A percentile compares a stretch with the other conserved stretches of the same genome.
Evolutionary conservation across 169 alveolate genomes (phyloP).

Genomic region (Cystoisospora suis): DNA sequence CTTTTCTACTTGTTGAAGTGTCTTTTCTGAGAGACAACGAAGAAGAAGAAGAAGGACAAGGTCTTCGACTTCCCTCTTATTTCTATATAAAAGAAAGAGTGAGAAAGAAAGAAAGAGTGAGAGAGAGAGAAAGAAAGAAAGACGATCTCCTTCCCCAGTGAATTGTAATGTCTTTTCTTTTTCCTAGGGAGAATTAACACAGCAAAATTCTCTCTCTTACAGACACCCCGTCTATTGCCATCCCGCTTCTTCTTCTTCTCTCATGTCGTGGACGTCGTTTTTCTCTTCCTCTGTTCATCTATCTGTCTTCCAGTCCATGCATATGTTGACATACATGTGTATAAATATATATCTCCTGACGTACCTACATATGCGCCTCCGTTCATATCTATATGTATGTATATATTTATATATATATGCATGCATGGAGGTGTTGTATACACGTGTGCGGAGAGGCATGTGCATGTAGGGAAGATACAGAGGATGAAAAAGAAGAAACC

Average conservation of each 20-base stretch:
- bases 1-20: background rate
- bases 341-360: too few relatives aligned
- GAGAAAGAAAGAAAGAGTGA: background rate
- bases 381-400: background rate
- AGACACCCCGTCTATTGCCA: too few relatives aligned
- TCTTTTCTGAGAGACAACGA: background rate
- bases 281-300: background rate
- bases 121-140: background rate
- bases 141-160: background rate
- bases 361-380: too few relatives aligned
- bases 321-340: background rate
- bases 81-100: background rate
- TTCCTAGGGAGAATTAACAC: background rate
- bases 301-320: background rate
- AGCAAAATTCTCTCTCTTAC: background rate
- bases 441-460: too few relatives aligned
- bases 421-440: background rate
- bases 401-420: too few relatives aligned
- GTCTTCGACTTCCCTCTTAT: background rate
- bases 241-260: too few relatives aligned
- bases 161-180: background rate
- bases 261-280: too few relatives aligned
- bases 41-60: background rate
- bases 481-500: too few relatives aligned
- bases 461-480: too few relatives aligned